phyloP scores from a whole-genome alignment of 805 yeast genomes.

The Barnettozyma vustinii region DNA sequence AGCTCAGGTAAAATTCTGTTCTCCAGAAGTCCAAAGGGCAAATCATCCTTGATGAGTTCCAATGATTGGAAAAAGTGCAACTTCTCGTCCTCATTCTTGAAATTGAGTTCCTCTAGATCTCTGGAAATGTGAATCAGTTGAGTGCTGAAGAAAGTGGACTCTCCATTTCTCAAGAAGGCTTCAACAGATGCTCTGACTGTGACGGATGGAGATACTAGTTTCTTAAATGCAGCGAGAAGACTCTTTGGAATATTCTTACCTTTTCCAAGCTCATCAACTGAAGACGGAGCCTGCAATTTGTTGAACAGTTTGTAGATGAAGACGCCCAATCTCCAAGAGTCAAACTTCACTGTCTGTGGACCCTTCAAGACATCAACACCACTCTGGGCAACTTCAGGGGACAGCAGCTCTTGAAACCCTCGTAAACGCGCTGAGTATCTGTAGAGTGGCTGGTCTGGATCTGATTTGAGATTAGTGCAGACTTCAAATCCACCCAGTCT shows the following conservation, averaged over 20 bases:
- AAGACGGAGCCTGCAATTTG: conserved; percentile 9
- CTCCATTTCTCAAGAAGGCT: conserved; percentile 24
- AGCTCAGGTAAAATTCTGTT: conserved; percentile 69
- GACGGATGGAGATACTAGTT: conserved; percentile 34
- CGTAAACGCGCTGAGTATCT: conserved; percentile 31
- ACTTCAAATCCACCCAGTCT: conserved; percentile 78
- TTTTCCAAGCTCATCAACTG: conserved; percentile 7
- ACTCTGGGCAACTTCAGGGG: conserved; percentile 46
- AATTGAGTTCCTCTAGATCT: conserved; percentile 49
- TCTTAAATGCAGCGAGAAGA: conserved; percentile 34
- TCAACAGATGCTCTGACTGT: conserved; percentile 33
- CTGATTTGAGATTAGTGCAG: conserved; percentile 40
- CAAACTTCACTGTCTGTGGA: conserved; percentile 43
- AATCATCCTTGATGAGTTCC: conserved; percentile 28
- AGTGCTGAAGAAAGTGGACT: conserved; percentile 30
- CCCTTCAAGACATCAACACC: conserved; percentile 38
- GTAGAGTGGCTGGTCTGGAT: conserved; percentile 28
- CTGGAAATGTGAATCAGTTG: conserved; percentile 47
- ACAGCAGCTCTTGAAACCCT: conserved; percentile 30
- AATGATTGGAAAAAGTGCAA: conserved; percentile 37
- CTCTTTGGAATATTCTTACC: conserved; percentile 31
- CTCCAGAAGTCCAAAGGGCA: conserved; percentile 52
- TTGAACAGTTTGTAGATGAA: conserved; percentile 45
- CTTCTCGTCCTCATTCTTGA: conserved; percentile 50
- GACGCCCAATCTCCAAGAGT: conserved; percentile 59